Conservation (phyloP, 306 rosid species). For the Dalbergia oliveri region DNA sequence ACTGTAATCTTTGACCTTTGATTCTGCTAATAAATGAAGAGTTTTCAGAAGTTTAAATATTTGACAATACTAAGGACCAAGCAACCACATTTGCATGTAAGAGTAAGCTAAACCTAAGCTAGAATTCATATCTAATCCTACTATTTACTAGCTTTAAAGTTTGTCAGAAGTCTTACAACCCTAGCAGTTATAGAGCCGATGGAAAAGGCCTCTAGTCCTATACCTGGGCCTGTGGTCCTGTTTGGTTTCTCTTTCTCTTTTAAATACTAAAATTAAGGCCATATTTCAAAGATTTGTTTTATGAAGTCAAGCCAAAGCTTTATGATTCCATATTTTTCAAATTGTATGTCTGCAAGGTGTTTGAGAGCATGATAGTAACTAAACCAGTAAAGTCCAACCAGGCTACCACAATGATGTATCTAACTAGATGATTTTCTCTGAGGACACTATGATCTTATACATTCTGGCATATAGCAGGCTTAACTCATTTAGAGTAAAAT, state of each 20-base stretch:
- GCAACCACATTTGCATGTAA: not conserved
- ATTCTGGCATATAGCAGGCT: not conserved
- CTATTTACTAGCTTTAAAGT: constrained; percentile 13
- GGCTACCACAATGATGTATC: not conserved
- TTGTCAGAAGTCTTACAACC: not conserved
- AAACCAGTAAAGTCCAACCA: not conserved
- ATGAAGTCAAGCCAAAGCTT: constrained; percentile 7
- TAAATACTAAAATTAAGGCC: not conserved
- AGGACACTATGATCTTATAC: not conserved
- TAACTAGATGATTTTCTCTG: not conserved
- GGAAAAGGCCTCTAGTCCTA: not conserved
- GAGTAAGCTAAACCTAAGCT: not conserved
- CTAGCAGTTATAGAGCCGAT: not conserved
- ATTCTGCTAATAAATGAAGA: constrained; percentile 15
- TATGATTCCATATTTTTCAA: constrained; percentile 14
- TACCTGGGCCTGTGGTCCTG: not conserved
- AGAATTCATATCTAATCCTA: constrained; percentile 4
- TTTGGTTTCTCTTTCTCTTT: not conserved
- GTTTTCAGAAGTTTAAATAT: constrained; percentile 17
- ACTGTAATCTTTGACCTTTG: constrained; percentile 17
- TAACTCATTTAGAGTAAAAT: not conserved
- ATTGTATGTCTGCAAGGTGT: constrained; percentile 11
- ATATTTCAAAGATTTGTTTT: constrained; percentile 4
- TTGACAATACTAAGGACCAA: not conserved
- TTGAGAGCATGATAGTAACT: not conserved